Conservation (phyloP, 1,284 basidiomycete species). For the Ustilago shanxiensis region DNA sequence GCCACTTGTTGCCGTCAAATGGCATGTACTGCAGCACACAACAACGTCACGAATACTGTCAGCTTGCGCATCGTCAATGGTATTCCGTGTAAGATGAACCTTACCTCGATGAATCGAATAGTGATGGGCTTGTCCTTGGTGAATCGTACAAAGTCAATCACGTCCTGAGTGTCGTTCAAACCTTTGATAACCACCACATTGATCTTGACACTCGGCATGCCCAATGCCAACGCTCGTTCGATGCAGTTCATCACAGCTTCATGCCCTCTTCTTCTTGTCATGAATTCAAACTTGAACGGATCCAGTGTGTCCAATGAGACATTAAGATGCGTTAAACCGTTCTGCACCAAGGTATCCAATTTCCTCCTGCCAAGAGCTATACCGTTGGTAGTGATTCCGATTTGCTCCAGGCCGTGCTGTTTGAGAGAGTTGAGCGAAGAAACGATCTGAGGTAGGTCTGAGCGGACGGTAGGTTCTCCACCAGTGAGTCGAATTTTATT, state of each 20-base stretch:
- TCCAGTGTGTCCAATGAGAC: constrained; percentile 81
- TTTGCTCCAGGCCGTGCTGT: constrained; percentile 77
- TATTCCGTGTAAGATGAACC: not conserved
- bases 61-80: not conserved
- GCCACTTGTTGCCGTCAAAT: constrained; percentile 86
- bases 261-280: constrained; percentile 79
- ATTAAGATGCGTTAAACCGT: constrained; percentile 85
- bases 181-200: constrained; percentile 86
- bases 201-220: constrained; percentile 77
- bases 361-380: constrained; percentile 78
- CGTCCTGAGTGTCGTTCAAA: constrained; percentile 80
- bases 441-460: constrained; percentile 81
- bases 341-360: constrained; percentile 77
- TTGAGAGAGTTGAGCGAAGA: constrained; percentile 51
- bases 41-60: too few species aligned
- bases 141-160: constrained; percentile 82
- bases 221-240: constrained; percentile 75
- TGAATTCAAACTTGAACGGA: constrained; percentile 86
- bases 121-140: constrained; percentile 77
- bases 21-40: constrained; percentile 79
- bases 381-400: constrained; percentile 89
- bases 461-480: constrained; percentile 87
- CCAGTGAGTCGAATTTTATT: constrained; percentile 88
- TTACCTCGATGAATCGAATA: constrained; percentile 83
- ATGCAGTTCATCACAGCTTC: constrained; percentile 80